Conservation (phyloP, 768 basidiomycete species). For the Cystofilobasidium capitatum region DNA sequence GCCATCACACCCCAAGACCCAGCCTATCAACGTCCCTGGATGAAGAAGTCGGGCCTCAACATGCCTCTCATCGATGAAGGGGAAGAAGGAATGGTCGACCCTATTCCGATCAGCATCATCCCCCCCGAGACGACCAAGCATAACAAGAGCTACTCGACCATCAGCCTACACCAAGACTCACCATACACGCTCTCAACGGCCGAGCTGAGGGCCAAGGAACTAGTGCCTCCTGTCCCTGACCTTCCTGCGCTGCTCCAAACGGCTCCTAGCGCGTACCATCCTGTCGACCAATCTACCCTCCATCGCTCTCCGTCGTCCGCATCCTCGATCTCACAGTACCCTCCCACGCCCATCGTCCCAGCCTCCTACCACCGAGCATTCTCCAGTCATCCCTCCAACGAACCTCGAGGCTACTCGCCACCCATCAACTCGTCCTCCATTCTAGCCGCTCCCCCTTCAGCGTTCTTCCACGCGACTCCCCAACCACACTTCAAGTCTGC, state of each 20-base stretch:
- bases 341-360: not conserved
- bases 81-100: not conserved
- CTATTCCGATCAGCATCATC: not conserved
- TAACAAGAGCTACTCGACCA: not conserved
- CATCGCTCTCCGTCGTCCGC: not conserved
- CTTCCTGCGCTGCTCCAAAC: not conserved
- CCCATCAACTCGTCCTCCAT: not conserved
- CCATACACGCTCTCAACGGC: not conserved
- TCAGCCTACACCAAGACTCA: not conserved
- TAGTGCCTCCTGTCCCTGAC: not conserved
- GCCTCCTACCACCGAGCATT: not conserved
- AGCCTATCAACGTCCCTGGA: not conserved
- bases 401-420: not conserved
- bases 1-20: not conserved
- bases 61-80: not conserved
- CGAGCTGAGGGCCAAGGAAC: not conserved
- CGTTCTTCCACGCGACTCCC: not conserved
- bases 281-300: not conserved
- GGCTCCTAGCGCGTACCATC: not conserved
- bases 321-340: not conserved
- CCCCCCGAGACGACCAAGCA: not conserved
- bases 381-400: not conserved
- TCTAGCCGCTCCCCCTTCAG: not conserved
- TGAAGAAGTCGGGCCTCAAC: not conserved
- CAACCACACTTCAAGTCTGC: not conserved